Conservation (phyloP, 345 rosid genomes). For the Syzygium oleosum region DNA sequence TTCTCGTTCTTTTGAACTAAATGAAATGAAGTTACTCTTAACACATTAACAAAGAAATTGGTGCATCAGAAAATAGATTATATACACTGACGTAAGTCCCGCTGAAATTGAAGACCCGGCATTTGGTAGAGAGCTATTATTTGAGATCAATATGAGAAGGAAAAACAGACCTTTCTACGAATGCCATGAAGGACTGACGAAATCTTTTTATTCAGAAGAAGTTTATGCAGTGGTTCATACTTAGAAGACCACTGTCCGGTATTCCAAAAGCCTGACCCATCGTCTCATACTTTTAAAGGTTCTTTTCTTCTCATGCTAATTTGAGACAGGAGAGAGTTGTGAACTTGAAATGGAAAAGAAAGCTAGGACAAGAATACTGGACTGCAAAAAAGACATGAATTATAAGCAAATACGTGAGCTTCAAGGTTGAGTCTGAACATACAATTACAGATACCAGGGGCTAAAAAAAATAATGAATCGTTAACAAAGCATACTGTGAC, state of each 20-base stretch:
- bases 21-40: not conserved
- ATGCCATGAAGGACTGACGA: conserved; percentile 78
- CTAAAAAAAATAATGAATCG: not conserved
- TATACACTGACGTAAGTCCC: not conserved
- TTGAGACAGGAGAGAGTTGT: conserved; percentile 77
- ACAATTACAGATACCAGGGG: not conserved
- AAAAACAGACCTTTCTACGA: conserved; percentile 68
- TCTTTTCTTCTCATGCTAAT: conserved; percentile 73
- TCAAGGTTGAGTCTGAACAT: not conserved
- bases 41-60: not conserved
- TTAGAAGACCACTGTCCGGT: conserved; percentile 68
- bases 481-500: conserved; percentile 37
- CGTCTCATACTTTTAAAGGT: conserved; percentile 43
- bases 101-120: not conserved
- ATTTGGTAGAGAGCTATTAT: not conserved
- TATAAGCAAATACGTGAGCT: conserved; percentile 20
- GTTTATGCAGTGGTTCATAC: conserved; percentile 76
- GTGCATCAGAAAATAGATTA: not conserved
- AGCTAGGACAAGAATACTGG: conserved; percentile 53
- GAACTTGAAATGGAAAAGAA: conserved; percentile 86
- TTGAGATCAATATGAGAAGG: not conserved
- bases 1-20: not conserved
- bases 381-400: conserved; percentile 31
- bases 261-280: conserved; percentile 91
- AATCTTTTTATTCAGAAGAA: conserved; percentile 64